Base-by-base conservation (phyloP, 2,329 filamentous ascomycete species). In the Lecanicillium sp. region DNA sequence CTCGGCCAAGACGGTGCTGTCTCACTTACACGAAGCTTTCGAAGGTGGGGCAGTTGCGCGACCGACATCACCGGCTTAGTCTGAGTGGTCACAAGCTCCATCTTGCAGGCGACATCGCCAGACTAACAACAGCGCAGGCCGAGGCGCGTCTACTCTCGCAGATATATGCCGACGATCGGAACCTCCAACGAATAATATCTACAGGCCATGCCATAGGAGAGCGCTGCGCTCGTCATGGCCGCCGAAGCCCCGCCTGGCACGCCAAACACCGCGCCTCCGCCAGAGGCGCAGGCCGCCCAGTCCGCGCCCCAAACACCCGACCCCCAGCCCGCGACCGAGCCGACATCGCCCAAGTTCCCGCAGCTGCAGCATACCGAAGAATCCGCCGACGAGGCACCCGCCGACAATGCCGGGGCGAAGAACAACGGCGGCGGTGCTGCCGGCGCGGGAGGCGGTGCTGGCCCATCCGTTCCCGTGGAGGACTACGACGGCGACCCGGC, bases 401-500 rank as follows among this genome's bases (percentile, higher is more conserved):
- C 20, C n/a, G 27, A 15, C 19, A 44, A 42, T 9, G 23, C 23
- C 3, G 26, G 27, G 1, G 27, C 36, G 11, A 39, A 44, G 12
- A 19, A 23, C 32, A 35, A 35, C 14, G 26, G 17, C 6, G 73
- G 74, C 47, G 75, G 79, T 52, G 75, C 78, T 52, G 75, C 78
- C 39, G 78, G 81, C 50, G 77, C 81, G 52, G 71, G 72, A 5
- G 73, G 75, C 1, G 72, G 79, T 35, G 76, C 77, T 19, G 71
- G 70, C 50, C 79, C 79, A 5, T 81, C 81, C 49, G 63, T 76
- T 19, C 72, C 45, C 7, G 40, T 15, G 7, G 73, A 75, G 44
- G 76, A 79, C 52, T 75, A 78, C 53, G 76, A 78, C 38, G 79
- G 81, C 51, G 79, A 82, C 53, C 72, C 73, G 8, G 73, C 75